Evolutionary conservation across 2,329 filamentous ascomycete species (phyloP).

Genomic region (Gnomoniopsis sp.): DNA sequence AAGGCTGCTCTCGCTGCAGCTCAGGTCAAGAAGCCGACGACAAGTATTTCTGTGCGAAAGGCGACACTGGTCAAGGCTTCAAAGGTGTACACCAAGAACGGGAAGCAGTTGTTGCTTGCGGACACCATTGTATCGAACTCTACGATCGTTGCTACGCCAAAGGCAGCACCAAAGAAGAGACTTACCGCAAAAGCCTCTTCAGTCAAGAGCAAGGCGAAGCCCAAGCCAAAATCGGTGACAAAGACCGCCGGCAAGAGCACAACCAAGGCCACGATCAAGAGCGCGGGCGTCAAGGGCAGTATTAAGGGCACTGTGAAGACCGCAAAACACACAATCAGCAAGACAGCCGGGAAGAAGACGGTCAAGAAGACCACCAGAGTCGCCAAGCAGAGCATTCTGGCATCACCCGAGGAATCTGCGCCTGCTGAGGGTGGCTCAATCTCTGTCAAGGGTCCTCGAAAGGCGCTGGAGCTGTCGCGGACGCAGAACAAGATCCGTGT

Average conservation of each 20-base stretch:
- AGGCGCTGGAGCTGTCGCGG: conserved; percentile 10
- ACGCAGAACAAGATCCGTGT: conserved; percentile 13
- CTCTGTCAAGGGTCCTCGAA: conserved; percentile 14
- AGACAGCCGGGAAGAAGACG: neutral
- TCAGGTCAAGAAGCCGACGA: conserved; percentile 1
- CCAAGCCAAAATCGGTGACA: neutral
- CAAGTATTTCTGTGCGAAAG: conserved; percentile 13
- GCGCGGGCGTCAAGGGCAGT: neutral
- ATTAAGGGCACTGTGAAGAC: conserved; percentile 2
- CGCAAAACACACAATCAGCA: neutral
- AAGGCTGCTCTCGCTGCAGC: conserved; percentile 23
- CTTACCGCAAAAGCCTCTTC: neutral
- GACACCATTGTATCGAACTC: conserved; percentile 12
- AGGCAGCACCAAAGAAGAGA: neutral
- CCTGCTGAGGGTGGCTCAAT: conserved; percentile 9
- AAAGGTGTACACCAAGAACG: conserved; percentile 18
- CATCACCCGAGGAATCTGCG: neutral
- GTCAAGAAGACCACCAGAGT: neutral
- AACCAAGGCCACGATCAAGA: conserved; percentile 8
- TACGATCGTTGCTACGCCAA: conserved; percentile 2
- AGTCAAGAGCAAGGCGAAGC: conserved; percentile 1
- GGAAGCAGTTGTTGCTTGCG: conserved; percentile 16
- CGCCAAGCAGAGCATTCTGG: conserved; percentile 17
- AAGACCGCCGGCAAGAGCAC: conserved; percentile 4
- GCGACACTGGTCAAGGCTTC: conserved; percentile 14